phyloP scores from a whole-genome alignment of 176 grass and related monocot genomes.

The Rhipidocladum racemiflorum region DNA sequence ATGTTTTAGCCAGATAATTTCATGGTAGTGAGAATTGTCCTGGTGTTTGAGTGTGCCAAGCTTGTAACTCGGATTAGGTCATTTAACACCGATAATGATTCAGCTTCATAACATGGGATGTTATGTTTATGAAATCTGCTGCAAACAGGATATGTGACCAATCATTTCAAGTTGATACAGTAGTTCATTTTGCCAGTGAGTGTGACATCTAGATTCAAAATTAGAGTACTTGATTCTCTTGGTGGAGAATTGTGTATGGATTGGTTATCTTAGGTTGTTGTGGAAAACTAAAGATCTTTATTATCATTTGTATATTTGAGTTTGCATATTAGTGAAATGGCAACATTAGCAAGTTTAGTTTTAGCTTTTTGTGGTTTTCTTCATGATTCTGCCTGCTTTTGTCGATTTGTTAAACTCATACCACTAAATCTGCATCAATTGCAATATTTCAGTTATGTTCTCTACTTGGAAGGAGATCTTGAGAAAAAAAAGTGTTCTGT shows the following conservation, averaged over 20 bases:
- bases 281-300: neutral
- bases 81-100: neutral
- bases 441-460: conserved; percentile 47
- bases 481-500: conserved; percentile 86
- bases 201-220: neutral
- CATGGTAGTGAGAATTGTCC: neutral
- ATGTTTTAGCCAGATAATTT: neutral
- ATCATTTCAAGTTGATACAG: neutral
- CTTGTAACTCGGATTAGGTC: neutral
- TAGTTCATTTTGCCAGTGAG: neutral
- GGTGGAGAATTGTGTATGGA: neutral
- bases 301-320: neutral
- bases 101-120: neutral
- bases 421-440: conserved; percentile 22
- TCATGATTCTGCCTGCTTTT: neutral
- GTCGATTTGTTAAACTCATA: conserved; percentile 23
- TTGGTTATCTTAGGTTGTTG: neutral
- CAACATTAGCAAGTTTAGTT: neutral
- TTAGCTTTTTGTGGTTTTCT: neutral
- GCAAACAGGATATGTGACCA: neutral
- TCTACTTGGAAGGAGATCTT: conserved; percentile 94
- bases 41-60: neutral
- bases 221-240: neutral
- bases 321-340: neutral
- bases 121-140: neutral